phyloP scores from a whole-genome alignment of 768 basidiomycete species.

The Chalciporus piperatus region DNA sequence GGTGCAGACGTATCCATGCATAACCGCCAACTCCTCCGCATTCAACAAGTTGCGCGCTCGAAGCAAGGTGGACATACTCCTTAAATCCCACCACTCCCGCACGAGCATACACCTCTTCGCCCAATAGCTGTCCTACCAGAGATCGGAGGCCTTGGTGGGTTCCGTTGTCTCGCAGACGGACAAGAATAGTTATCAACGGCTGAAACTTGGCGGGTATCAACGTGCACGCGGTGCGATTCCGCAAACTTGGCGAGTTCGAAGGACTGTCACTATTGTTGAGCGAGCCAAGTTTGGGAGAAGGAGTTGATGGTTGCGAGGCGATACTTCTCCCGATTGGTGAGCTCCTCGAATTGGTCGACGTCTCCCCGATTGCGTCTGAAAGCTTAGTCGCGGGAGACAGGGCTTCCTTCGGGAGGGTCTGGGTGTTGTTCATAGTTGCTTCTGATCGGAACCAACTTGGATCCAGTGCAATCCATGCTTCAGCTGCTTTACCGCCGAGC shows the following conservation, averaged over 20 bases:
- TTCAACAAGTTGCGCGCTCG: conserved; percentile 37
- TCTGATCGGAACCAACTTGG: conserved; percentile 18
- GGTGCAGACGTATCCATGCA: conserved; percentile 37
- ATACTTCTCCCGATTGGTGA: conserved; percentile 6
- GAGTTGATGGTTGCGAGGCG: background rate
- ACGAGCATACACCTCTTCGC: conserved; percentile 33
- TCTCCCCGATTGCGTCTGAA: background rate
- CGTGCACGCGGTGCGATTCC: background rate
- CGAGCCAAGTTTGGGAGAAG: background rate
- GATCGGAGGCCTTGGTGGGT: conserved; percentile 36
- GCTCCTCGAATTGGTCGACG: conserved; percentile 6
- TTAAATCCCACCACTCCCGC: conserved; percentile 42
- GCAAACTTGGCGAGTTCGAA: background rate
- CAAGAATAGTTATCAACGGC: conserved; percentile 34
- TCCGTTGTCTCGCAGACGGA: conserved; percentile 32
- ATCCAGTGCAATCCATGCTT: conserved; percentile 30
- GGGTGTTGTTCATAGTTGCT: background rate
- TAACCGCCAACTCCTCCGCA: conserved; percentile 37
- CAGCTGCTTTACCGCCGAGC: conserved; percentile 14
- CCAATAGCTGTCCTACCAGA: conserved; percentile 33
- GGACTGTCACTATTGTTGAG: background rate
- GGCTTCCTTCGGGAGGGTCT: background rate
- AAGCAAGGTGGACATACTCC: conserved; percentile 40
- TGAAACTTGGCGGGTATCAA: conserved; percentile 19
- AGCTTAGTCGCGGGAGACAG: conserved; percentile 17